Base-by-base conservation (phyloP, 1,139 yeast species). In the Protomyces gravidus region DNA sequence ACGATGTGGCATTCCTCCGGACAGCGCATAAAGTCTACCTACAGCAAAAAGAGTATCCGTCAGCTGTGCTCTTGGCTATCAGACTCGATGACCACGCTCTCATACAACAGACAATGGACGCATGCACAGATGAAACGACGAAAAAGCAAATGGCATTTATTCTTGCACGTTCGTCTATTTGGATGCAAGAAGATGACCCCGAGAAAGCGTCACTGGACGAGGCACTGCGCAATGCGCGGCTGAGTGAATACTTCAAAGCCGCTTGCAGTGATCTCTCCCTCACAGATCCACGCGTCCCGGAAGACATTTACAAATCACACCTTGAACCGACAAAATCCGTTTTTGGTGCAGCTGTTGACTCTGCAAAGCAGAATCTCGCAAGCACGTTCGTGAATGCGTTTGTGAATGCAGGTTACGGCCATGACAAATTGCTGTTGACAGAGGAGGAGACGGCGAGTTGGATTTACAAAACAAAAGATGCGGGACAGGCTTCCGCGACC, bases 281-380 rank as follows among this genome's bases (percentile, higher is more conserved):
- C 67, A 77, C 86, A 67, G 92, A 86, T 59, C 95, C 97, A 59
- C 88, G 88, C 72, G 86, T 86, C 17, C 98, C 98, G 9, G 97
- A 90, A 74, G 98, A 94, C 73, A 82, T 92, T 63, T 90, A 89
- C 75, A 90, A 90, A 72, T 83, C 90, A 32, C 96, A 92, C 71
- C 78, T 90, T 67, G 97, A 90, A 69, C 82, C 79, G 65, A 76
- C 86, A 19, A 76, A 57, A 26, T 78, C 79, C 62, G 83, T 85
- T 6, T 78, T 85, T 33, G 78, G 82, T 32, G 80, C 86, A 2
- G 80, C 86, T n/a, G 77, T 89, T 65, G 97, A 89, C 72, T 87
- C 96, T 47, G 96, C 97, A 19, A 90, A 89, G 71, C 97, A 92
- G 73, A 92, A 90, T 71, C 78, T 92, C 68, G 98, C 97, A n/a